These are phyloP conservation scores for Seiridium cupressi DNA, from an alignment of 2,329 filamentous ascomycete species.

Conservation along the genomic window DNA sequence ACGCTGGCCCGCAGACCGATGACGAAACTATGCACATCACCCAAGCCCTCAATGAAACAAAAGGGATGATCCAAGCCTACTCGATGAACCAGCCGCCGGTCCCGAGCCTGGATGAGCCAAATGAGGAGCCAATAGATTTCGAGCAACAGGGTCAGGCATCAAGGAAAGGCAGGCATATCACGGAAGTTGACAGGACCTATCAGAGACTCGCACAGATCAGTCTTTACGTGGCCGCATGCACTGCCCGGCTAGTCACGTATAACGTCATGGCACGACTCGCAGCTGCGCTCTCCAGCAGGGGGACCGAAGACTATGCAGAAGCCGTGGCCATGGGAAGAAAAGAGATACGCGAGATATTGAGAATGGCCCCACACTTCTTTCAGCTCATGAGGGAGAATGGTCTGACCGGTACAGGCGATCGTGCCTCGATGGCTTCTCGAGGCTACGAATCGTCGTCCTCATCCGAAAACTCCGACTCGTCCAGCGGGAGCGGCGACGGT, in stretches of 20 bases:
- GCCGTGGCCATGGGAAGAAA: background rate
- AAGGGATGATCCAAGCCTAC: background rate
- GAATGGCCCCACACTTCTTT: constrained; percentile 4
- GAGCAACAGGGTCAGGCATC: background rate
- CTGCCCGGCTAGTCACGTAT: constrained; percentile 1
- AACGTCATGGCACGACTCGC: constrained; percentile 9
- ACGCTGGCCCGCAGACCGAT: background rate
- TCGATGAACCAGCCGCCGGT: background rate
- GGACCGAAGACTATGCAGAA: background rate
- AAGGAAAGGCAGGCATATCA: background rate
- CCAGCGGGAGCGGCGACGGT: background rate
- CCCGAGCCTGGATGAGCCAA: background rate
- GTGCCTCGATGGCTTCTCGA: background rate
- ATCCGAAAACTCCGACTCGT: background rate
- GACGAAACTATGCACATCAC: background rate
- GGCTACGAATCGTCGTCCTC: background rate
- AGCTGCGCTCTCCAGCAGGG: background rate
- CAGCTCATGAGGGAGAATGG: background rate
- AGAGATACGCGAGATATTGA: background rate
- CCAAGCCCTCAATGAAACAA: constrained; percentile 1
- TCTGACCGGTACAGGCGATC: background rate
- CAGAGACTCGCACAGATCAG: background rate
- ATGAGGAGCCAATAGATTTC: background rate
- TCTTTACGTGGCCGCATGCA: background rate
- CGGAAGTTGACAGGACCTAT: background rate